Evolutionary conservation across 2,329 filamentous ascomycete genomes (phyloP).

Genomic region (Plenodomus biglobosus): DNA sequence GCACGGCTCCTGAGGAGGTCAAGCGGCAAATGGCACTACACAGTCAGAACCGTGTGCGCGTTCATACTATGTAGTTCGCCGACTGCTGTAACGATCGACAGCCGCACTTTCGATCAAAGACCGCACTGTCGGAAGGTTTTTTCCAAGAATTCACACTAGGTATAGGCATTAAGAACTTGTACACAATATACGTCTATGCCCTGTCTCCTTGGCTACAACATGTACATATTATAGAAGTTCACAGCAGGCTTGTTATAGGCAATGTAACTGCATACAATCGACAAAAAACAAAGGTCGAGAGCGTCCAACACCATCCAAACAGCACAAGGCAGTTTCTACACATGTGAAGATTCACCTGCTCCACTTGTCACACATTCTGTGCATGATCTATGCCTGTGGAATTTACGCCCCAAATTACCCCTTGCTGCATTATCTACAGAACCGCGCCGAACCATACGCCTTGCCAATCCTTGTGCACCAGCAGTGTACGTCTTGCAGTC

Average conservation of each 20-base stretch:
- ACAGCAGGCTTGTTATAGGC: not conserved
- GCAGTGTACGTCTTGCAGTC: not conserved
- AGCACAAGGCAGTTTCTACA: not conserved
- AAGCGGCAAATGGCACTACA: constrained; percentile 39
- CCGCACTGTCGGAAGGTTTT: no score
- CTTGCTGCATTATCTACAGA: not conserved
- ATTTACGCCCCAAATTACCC: not conserved
- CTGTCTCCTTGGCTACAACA: not conserved
- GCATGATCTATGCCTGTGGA: not conserved
- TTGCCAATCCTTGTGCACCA: not conserved
- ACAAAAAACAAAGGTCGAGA: no score
- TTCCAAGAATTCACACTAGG: no score
- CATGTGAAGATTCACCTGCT: not conserved
- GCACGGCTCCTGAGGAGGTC: constrained; percentile 38
- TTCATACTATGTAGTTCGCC: constrained; percentile 30
- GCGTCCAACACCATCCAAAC: not conserved
- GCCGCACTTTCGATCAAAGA: no score
- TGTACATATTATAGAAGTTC: not conserved
- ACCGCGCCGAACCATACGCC: not conserved
- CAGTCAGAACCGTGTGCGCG: constrained; percentile 30
- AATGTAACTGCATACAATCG: not conserved
- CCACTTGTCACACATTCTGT: not conserved
- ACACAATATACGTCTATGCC: not conserved
- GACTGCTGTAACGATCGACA: constrained; percentile 2
- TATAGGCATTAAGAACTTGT: not conserved